A percentile compares a stretch with the other conserved stretches of the same genome.
These are phyloP conservation scores for Monascus purpureus DNA, from an alignment of 495 filamentous ascomycete genomes.

Conservation along the genomic window DNA sequence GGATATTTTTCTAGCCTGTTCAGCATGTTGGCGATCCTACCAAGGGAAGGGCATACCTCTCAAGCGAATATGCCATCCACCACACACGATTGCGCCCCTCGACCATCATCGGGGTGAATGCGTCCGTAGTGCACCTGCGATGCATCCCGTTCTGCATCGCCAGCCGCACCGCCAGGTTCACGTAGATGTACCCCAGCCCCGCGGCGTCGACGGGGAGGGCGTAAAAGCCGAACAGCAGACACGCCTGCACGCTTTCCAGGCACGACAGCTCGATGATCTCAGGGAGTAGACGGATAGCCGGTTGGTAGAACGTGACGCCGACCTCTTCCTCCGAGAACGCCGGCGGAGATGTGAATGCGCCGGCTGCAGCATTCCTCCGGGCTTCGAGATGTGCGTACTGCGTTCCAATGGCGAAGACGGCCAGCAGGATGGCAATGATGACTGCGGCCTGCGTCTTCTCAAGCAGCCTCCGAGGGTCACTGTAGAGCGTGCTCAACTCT, in stretches of 20 bases:
- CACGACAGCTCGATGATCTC: conserved; percentile 28
- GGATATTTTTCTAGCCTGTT: conserved; percentile 5
- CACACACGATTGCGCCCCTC: conserved; percentile 26
- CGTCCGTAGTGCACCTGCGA: conserved; percentile 14
- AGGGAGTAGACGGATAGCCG: conserved; percentile 21
- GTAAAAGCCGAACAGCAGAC: no score
- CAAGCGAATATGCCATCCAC: conserved; percentile 24
- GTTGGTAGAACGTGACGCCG: conserved; percentile 24
- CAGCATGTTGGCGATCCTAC: not conserved
- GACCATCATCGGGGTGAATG: conserved; percentile 11
- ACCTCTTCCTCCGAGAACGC: conserved; percentile 24
- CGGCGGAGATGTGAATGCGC: not conserved
- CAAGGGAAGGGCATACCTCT: conserved; percentile 11
- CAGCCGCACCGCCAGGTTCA: conserved; percentile 19
- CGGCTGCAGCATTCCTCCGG: conserved; percentile 2
- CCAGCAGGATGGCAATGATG: conserved; percentile 19
- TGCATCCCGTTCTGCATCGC: conserved; percentile 33
- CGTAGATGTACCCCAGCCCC: conserved; percentile 25
- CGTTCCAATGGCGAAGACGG: conserved; percentile 26
- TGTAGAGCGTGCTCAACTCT: conserved; percentile 15
- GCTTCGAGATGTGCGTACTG: conserved; percentile 28
- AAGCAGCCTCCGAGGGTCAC: conserved; percentile 7
- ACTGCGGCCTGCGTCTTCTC: conserved; percentile 16
- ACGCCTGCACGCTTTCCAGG: conserved; percentile 27
- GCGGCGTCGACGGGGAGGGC: no score